These are phyloP conservation scores for Jamesozyma piceae DNA, from an alignment of 805 yeast genomes.

Conservation along the genomic window DNA sequence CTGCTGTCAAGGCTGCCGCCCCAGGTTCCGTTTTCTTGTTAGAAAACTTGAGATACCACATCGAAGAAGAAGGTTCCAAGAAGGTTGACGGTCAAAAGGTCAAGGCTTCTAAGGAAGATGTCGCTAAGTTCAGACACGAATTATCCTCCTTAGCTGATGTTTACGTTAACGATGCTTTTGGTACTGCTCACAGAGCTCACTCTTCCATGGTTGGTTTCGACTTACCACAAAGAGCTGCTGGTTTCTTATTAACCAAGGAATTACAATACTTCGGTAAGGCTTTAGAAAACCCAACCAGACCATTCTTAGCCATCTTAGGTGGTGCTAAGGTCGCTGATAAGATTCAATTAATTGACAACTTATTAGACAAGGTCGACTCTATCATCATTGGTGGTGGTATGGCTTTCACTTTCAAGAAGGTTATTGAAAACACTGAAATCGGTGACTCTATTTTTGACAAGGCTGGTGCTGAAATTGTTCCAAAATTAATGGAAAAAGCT, in stretches of 20 bases:
- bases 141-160: constrained; percentile 92
- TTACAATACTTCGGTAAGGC: constrained; percentile 96
- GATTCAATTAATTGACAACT: constrained; percentile 96
- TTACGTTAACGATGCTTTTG: constrained; percentile 96
- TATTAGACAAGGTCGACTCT: constrained; percentile 88
- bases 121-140: constrained; percentile 78
- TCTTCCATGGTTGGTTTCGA: constrained; percentile 98
- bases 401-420: constrained; percentile 99
- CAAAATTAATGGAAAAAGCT: constrained; percentile 87
- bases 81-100: constrained; percentile 88
- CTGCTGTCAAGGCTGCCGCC: constrained; percentile 61
- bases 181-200: constrained; percentile 99
- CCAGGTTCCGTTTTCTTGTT: constrained; percentile 80
- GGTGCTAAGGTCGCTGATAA: constrained; percentile 99
- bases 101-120: constrained; percentile 82
- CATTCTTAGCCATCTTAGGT: constrained; percentile 96
- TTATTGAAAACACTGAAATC: constrained; percentile 71
- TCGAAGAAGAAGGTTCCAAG: constrained; percentile 91
- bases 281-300: constrained; percentile 94
- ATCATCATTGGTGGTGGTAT: constrained; percentile 98
- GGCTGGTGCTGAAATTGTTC: constrained; percentile 93
- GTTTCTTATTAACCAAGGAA: constrained; percentile 97
- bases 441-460: constrained; percentile 90
- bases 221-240: constrained; percentile 93
- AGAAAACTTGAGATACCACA: constrained; percentile 97